These are phyloP conservation scores for Gilbertella persicaria DNA, from an alignment of 371 early-diverging fungal species.

Conservation along the genomic window DNA sequence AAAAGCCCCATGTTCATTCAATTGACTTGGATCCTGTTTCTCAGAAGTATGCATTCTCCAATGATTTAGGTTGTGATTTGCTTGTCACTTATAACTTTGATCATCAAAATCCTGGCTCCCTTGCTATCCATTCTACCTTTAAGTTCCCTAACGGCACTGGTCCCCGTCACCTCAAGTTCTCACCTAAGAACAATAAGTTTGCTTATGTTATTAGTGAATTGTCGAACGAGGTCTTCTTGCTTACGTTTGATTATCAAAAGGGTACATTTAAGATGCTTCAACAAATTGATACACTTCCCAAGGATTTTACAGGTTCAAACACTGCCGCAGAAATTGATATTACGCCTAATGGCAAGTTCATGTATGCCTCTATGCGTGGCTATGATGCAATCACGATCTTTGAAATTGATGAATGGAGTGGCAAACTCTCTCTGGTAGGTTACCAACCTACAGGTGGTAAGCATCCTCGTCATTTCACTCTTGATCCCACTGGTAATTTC, in stretches of 20 bases:
- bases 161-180: slow-evolving; percentile 45
- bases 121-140: slow-evolving; percentile 17
- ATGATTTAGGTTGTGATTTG: slow-evolving; percentile 37
- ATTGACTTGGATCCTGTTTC: slow-evolving; percentile 37
- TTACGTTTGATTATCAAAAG: slow-evolving; percentile 31
- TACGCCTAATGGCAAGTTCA: slow-evolving; percentile 34
- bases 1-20: slow-evolving; percentile 44
- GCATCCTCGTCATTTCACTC: slow-evolving; percentile 45
- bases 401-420: slow-evolving; percentile 29
- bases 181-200: slow-evolving; percentile 28
- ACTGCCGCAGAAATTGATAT: slow-evolving; percentile 46
- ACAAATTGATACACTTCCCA: slow-evolving; percentile 31
- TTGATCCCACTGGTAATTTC: slow-evolving; percentile 45
- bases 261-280: slow-evolving; percentile 38
- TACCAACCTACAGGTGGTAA: slow-evolving; percentile 34
- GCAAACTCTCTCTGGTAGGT: slow-evolving; percentile 36
- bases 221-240: slow-evolving; percentile 34
- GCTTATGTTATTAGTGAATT: slow-evolving; percentile 43
- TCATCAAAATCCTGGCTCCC: slow-evolving; percentile 7
- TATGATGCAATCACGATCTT: slow-evolving; percentile 40
- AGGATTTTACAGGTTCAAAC: slow-evolving; percentile 26
- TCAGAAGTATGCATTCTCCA: slow-evolving; percentile 22
- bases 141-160: slow-evolving; percentile 43
- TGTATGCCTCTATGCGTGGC: slow-evolving; percentile 46
- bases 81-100: slow-evolving; percentile 31